Base-by-base conservation (phyloP, 2,329 filamentous ascomycete species). In the Onygenales sp. region DNA sequence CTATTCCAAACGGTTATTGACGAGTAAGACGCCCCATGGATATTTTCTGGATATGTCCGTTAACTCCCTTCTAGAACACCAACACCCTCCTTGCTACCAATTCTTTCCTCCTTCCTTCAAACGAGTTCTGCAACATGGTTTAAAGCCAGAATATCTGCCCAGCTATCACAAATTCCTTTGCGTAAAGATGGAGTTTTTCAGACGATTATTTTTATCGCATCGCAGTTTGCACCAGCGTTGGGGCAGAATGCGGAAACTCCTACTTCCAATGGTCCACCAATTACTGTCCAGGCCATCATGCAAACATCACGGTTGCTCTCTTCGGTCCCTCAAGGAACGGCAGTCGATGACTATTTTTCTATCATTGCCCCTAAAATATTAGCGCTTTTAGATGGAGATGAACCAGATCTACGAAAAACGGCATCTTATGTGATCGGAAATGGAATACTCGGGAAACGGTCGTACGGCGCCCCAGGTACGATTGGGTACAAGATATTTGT, bases 221-320 rank as follows among this genome's bases (percentile, higher is more conserved):
- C 69, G 11, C 70, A 73, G 55, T 68, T 73, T 48, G 65, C 69
- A 0, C 70, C 70, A 7, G 62, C 67, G 1, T 59, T 73, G 8
- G 70, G 70, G 3, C 60, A 67, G 10, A 65, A 65, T 54, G 59
- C 64, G 6, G 64, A 67, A 46, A 55, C 51, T 4, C 58, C 64
- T 40, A 53, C 58, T 11, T 64, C 65, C 1, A 62, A 59, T 49
- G 70, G 70, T 0, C 69, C 71, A 9, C 65, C 65, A 49, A 66
- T 74, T 14, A 74, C 71, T 2, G 66, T 73, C 5, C 68, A 73
- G 52, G 68, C 69, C 2, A 72, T 74, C 8, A 73, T 72, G 69
- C 71, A 73, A 46, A 68, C 66, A 2, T 73, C 71, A 4, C 65
- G 65, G 32, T 56, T 74, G 17, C 62, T 74, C 6, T 71, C 70